A percentile compares a stretch with the other conserved stretches of the same genome.
phyloP scores from a whole-genome alignment of 805 yeast genomes.

The Saturnispora zaruensis region DNA sequence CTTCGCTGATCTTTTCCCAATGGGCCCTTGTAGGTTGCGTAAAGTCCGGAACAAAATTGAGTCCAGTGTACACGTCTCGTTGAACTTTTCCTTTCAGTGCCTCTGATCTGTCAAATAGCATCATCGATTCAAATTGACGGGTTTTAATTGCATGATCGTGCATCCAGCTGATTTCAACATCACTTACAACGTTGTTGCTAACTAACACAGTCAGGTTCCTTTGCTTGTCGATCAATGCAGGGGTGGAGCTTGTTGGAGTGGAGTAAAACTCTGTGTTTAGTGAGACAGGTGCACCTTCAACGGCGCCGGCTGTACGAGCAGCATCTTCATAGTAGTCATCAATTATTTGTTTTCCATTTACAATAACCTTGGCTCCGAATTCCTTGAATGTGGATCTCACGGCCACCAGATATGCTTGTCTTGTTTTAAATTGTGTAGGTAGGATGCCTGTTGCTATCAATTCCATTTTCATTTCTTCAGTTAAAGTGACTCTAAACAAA shows the following conservation, averaged over 20 bases:
- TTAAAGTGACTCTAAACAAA: constrained; percentile 63
- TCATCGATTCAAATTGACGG: constrained; percentile 56
- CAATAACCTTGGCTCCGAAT: constrained; percentile 79
- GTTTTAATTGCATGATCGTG: constrained; percentile 76
- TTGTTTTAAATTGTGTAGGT: constrained; percentile 85
- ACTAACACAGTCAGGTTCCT: constrained; percentile 8
- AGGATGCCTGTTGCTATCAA: constrained; percentile 71
- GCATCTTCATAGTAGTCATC: constrained; percentile 84
- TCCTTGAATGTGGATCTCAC: constrained; percentile 85
- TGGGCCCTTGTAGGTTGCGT: constrained; percentile 60
- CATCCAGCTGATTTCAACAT: constrained; percentile 47
- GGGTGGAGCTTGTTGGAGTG: neutral
- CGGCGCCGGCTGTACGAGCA: constrained; percentile 50
- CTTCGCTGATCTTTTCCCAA: constrained; percentile 25
- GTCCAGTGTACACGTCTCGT: constrained; percentile 81
- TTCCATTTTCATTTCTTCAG: constrained; percentile 73
- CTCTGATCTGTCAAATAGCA: constrained; percentile 49
- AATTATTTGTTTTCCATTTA: constrained; percentile 66
- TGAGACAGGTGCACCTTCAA: constrained; percentile 45
- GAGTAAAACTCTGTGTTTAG: constrained; percentile 5
- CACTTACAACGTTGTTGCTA: constrained; percentile 9
- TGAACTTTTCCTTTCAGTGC: constrained; percentile 45
- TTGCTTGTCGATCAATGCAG: constrained; percentile 2
- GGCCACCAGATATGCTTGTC: constrained; percentile 82
- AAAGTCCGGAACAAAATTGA: constrained; percentile 57